Conservation (phyloP, 2,329 filamentous ascomycete genomes). For the Monosporascus sp. region DNA sequence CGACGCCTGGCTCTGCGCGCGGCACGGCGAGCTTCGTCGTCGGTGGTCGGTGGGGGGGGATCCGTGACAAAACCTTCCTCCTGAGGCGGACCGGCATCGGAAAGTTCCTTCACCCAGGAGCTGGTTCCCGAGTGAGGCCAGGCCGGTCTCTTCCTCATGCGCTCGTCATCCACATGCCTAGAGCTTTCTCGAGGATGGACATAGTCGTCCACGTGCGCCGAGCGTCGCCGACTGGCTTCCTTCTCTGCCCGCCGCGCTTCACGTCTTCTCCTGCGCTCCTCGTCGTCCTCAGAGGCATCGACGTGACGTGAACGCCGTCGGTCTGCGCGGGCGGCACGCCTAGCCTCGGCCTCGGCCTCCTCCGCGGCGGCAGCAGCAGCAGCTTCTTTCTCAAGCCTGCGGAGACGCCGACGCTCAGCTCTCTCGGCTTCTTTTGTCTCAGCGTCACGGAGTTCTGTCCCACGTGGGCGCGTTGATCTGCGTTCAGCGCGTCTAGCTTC, state of each 20-base stretch:
- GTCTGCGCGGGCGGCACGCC: conserved; percentile 40
- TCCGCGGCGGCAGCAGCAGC: conserved; percentile 35
- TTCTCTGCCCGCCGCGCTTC: conserved; percentile 46
- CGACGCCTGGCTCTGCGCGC: conserved; percentile 42
- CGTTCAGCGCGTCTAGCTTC: conserved; percentile 54
- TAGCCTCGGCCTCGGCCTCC: conserved; percentile 43
- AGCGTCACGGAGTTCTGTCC: conserved; percentile 44
- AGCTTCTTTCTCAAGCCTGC: conserved; percentile 36
- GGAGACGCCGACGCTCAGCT: conserved; percentile 34
- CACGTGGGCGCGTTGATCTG: conserved; percentile 42
- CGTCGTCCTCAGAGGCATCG: conserved; percentile 44
- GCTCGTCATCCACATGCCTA: conserved; percentile 30
- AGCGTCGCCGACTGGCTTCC: conserved; percentile 36
- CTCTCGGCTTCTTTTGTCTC: conserved; percentile 35
- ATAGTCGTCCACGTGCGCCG: conserved; percentile 39
- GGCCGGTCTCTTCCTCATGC: conserved; percentile 28
- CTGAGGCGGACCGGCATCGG: conserved; percentile 56
- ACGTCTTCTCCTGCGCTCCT: conserved; percentile 48
- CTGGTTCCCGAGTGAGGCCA: conserved; percentile 63
- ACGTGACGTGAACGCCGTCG: conserved; percentile 43
- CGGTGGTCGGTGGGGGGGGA: conserved; percentile 28
- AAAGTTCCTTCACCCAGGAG: conserved; percentile 63
- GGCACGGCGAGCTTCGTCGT: conserved; percentile 47
- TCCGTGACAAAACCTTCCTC: conserved; percentile 34
- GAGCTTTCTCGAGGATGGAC: conserved; percentile 37